Base-by-base conservation (phyloP, 805 yeast genomes). In the Debaryomyces maramus region DNA sequence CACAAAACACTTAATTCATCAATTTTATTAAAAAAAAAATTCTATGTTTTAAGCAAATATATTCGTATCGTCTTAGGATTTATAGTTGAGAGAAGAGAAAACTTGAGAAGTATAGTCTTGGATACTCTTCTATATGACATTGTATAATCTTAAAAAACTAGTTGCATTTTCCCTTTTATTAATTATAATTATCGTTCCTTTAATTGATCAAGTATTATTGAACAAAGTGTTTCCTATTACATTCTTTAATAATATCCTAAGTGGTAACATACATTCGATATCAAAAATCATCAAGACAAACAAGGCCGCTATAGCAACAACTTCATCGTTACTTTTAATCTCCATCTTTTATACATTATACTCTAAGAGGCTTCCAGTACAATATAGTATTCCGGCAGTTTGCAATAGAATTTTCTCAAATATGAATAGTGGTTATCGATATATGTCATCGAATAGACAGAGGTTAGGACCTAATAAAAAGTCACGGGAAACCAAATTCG, bases 401-500 rank as follows among this genome's bases (percentile, higher is more conserved):
- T 16, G 40, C 17, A 32, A 51, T 17, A 44, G 32, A 34, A 22
- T 41, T 5, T 15, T 41, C 9, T 10, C 36, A 10, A 32, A 13
- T 14, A 51, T 52, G 55, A 50, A 52, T 32, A 38, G 50, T 17
- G 45, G 46, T 7, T 48, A 45, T 32, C 36, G 44, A 15, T 49
- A 41, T 30, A 31, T 33, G 30, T 34, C 39, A 2, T 26, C 40
- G 4, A 38, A 33, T 31, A 39, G 38, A 36, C 34, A 40, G 10
- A 37, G 46, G 21, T 42, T 51, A 18, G 42, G 50, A n/a, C 44
- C 45, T 10, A 13, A 16, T 17, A 51, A 44, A 36, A 46, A 45
- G 29, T 48, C 64, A 17, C 53, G 53, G 34, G 66, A 65, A 36
- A 48, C 55, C 21, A 57, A 56, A 26, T 60, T 65, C 43, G 82